These are phyloP conservation scores for Cucumis cinereus DNA, from an alignment of 306 rosid genomes.

Conservation along the genomic window DNA sequence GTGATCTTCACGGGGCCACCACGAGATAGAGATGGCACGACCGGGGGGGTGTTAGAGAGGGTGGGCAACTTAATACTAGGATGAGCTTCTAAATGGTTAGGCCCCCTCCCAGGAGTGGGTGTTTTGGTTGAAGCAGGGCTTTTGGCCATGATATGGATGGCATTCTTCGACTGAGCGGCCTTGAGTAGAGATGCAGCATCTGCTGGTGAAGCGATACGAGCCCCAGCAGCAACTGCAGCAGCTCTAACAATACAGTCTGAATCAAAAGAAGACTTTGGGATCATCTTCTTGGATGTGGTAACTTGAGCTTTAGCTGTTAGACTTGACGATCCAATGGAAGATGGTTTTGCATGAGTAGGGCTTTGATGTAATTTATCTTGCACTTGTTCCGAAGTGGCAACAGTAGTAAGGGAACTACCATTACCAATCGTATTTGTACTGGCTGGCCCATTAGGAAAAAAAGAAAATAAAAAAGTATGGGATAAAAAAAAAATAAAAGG, in stretches of 20 bases:
- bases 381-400: conserved; percentile 20
- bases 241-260: conserved; percentile 35
- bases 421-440: conserved; percentile 21
- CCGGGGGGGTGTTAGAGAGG: conserved; percentile 12
- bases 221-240: conserved; percentile 51
- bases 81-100: conserved; percentile 23
- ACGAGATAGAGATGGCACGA: conserved; percentile 2
- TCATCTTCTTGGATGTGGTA: conserved; percentile 23
- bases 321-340: conserved; percentile 23
- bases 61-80: conserved; percentile 4
- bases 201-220: conserved; percentile 45
- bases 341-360: conserved; percentile 4
- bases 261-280: conserved; percentile 22
- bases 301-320: conserved; percentile 25
- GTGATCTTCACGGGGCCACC: neutral
- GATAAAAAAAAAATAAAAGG: too few species aligned
- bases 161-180: conserved; percentile 41
- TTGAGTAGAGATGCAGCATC: conserved; percentile 38
- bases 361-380: conserved; percentile 35
- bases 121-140: conserved; percentile 25
- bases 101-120: conserved; percentile 8
- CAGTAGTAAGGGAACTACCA: conserved; percentile 18
- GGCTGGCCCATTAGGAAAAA: neutral
- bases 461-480: neutral
- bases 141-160: conserved; percentile 28